Evolutionary conservation across 2,329 filamentous ascomycete species (phyloP), one percentile per base, ranked within the genome.

Genomic region (Pseudogymnoascus sp.): DNA sequence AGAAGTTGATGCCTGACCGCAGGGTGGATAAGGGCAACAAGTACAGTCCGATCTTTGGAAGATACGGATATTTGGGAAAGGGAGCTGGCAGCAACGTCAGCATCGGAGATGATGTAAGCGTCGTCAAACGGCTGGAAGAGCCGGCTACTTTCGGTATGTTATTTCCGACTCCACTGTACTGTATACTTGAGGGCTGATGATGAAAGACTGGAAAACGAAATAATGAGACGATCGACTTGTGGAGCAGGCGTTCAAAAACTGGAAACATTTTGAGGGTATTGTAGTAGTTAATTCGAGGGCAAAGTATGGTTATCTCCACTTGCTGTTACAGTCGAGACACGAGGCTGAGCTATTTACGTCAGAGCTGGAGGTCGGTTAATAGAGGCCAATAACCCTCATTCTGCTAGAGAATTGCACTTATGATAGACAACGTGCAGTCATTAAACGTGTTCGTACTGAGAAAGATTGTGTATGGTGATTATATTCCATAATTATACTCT

Each of bases 11-110:
- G 81, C 82, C 79, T 61, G 87, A 91, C 73, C 80, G 89, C 18
- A 80, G 88, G 63, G 87, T 92, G 5, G 89, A 93, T 70, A 66
- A 72, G n/a, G 89, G 89, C 0, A 77, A 77, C 36, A 88, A 84
- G 71, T 90, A 84, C 72, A 83, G 81, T 64, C 88, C 89, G 11
- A 79, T 90, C 7, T 92, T 92, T 78, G 89, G 89, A 8, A 79
- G 88, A 49, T 91, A 91, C 75, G 87, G 81, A 0, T 91, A 90
- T 71, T 73, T 88, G 43, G 65, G 62, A 16, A 67, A 62, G 5
- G 69, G 68, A 16, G 70, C 68, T 18, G 74, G 72, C 9, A 70
- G 71, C 34, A 73, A 72, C 1, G 69, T 83, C 53, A 72, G 65
- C 9, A 75, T 83, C 63, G 80, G 80, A 3, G 80, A 84, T 72